Conservation (phyloP, 805 yeast genomes). For the Ogataea pignaliae region DNA sequence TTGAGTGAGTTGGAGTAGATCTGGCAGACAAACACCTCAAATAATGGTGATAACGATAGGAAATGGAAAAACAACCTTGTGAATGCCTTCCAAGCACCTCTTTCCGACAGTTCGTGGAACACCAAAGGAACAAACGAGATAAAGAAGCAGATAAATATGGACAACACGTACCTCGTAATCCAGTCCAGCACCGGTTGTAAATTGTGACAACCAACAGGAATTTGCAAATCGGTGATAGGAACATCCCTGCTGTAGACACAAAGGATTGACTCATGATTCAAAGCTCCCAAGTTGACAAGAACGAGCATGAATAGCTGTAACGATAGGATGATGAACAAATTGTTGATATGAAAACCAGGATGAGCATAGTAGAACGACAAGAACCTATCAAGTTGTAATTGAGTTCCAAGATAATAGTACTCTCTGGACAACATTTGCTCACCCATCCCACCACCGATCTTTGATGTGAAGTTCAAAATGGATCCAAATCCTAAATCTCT, state of each 20-base stretch:
- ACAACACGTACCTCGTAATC: constrained; percentile 83
- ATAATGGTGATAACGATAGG: constrained; percentile 78
- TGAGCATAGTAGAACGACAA: constrained; percentile 94
- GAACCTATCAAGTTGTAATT: constrained; percentile 83
- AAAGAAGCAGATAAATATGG: constrained; percentile 89
- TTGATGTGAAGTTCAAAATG: constrained; percentile 87
- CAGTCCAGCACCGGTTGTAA: constrained; percentile 82
- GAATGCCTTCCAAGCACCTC: constrained; percentile 74
- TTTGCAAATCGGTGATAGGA: constrained; percentile 69
- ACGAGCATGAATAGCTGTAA: constrained; percentile 84
- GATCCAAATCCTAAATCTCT: constrained; percentile 93
- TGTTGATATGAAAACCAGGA: constrained; percentile 93
- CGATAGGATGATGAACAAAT: constrained; percentile 80
- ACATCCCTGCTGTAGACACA: constrained; percentile 63
- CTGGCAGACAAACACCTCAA: constrained; percentile 94
- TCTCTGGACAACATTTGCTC: constrained; percentile 92
- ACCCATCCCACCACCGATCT: constrained; percentile 98
- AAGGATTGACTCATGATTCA: constrained; percentile 63
- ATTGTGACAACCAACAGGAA: constrained; percentile 83
- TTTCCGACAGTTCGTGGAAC: constrained; percentile 83
- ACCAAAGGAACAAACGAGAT: constrained; percentile 85
- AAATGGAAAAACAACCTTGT: constrained; percentile 72
- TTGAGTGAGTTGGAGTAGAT: constrained; percentile 77
- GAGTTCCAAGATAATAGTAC: constrained; percentile 86
- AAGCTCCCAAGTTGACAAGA: constrained; percentile 72